Conservation (phyloP, 1,284 basidiomycete genomes). For the Meira nashicola region DNA sequence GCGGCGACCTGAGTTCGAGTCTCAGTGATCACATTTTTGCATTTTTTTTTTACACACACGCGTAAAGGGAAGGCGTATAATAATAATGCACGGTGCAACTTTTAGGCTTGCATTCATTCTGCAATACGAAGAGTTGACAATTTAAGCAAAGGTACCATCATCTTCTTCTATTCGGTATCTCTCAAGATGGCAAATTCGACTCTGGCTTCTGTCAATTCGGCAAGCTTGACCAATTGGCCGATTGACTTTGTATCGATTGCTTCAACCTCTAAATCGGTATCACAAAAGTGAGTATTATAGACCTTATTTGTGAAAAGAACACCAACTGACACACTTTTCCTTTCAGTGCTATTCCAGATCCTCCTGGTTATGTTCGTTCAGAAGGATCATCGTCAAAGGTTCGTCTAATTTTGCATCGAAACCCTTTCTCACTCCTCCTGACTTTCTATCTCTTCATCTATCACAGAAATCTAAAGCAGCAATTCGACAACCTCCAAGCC, state of each 20-base stretch:
- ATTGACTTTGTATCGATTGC: neutral
- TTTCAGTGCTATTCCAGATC: neutral
- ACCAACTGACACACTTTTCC: neutral
- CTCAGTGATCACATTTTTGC: constrained; percentile 1
- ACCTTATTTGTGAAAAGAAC: neutral
- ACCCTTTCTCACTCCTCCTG: neutral
- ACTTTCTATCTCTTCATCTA: neutral
- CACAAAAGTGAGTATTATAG: neutral
- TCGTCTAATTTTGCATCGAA: neutral
- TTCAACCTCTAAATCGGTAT: neutral
- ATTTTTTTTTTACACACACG: too few relatives aligned
- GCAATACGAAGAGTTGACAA: too few relatives aligned
- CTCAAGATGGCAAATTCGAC: too few relatives aligned
- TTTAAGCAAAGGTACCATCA: too few relatives aligned
- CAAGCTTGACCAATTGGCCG: neutral
- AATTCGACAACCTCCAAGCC: constrained; percentile 1
- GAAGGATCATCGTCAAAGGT: neutral
- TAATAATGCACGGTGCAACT: too few relatives aligned
- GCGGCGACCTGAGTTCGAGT: constrained; percentile 7
- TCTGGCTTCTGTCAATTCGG: too few relatives aligned
- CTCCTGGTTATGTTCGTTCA: neutral
- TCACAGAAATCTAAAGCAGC: constrained; percentile 1
- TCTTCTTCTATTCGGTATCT: too few relatives aligned
- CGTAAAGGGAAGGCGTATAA: too few relatives aligned
- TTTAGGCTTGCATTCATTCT: too few relatives aligned